phyloP scores from a whole-genome alignment of 768 basidiomycete genomes.

The Macrolepiota dolichaula region DNA sequence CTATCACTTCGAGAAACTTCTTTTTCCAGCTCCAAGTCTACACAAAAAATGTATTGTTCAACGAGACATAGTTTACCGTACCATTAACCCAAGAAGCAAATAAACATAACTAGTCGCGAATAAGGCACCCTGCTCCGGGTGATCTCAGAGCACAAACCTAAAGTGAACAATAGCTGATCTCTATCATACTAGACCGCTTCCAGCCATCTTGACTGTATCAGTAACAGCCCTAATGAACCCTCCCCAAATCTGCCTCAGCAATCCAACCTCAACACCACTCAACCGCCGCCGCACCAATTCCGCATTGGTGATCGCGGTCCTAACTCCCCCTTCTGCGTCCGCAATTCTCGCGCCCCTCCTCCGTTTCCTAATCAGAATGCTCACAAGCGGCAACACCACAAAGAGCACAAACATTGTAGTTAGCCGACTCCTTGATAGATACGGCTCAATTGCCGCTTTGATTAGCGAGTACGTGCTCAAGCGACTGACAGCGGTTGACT shows the following conservation, averaged over 20 bases:
- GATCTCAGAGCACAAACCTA: background rate
- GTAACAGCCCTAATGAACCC: slow-evolving; percentile 49
- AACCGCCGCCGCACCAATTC: slow-evolving; percentile 59
- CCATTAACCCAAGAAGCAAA: background rate
- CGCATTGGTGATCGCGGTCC: slow-evolving; percentile 31
- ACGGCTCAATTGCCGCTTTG: slow-evolving; percentile 44
- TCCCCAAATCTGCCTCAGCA: slow-evolving; percentile 42
- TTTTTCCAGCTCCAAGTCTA: too few relatives aligned
- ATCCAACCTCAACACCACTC: slow-evolving; percentile 32
- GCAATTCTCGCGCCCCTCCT: slow-evolving; percentile 28
- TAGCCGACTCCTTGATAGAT: slow-evolving; percentile 45
- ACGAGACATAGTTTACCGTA: background rate
- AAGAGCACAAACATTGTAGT: slow-evolving; percentile 47
- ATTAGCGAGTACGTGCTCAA: slow-evolving; percentile 37
- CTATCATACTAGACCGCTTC: slow-evolving; percentile 62
- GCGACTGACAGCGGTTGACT: slow-evolving; percentile 21
- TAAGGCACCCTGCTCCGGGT: background rate
- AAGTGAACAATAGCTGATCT: background rate
- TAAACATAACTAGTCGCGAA: background rate
- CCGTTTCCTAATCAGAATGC: slow-evolving; percentile 50
- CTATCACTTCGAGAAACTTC: too few relatives aligned
- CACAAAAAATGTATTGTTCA: background rate
- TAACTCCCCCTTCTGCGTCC: slow-evolving; percentile 13
- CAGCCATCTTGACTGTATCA: slow-evolving; percentile 76
- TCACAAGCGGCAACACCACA: slow-evolving; percentile 41